Percentiles rank a stretch among this genome's conserved stretches.
These are phyloP conservation scores for Saccharomyces hybrid DNA, from an alignment of 1,139 yeast genomes.

Conservation along the genomic window DNA sequence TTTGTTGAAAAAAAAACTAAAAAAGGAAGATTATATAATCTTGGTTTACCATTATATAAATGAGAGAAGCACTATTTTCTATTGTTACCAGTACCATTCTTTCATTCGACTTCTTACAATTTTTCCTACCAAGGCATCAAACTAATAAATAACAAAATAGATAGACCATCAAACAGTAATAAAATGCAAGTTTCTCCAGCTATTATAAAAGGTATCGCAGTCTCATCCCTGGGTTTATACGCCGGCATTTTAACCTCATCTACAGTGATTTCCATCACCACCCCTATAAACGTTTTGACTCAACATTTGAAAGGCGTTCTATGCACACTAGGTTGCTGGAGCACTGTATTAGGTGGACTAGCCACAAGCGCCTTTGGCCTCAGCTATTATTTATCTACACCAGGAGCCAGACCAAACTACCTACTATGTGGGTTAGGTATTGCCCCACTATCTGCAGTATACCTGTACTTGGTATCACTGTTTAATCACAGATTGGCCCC, in stretches of 20 bases:
- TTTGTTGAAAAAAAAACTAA: neutral
- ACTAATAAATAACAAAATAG: too few relatives aligned
- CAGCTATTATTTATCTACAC: slow-evolving; percentile 29
- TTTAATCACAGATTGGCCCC: slow-evolving; percentile 5
- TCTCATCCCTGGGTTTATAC: slow-evolving; percentile 86
- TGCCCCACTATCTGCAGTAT: slow-evolving; percentile 14
- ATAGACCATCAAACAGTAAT: too few relatives aligned
- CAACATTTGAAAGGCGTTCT: slow-evolving; percentile 22
- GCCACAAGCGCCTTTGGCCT: slow-evolving; percentile 29
- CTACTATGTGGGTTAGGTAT: slow-evolving; percentile 12
- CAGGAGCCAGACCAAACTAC: slow-evolving; percentile 24
- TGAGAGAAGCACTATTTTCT: neutral
- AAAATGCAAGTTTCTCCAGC: slow-evolving; percentile 6
- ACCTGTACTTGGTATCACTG: slow-evolving; percentile 8
- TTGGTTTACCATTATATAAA: neutral
- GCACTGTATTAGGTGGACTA: slow-evolving; percentile 24
- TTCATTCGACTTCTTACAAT: too few relatives aligned
- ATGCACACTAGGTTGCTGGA: slow-evolving; percentile 18
- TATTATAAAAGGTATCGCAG: slow-evolving; percentile 47
- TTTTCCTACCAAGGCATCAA: neutral
- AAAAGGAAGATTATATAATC: neutral
- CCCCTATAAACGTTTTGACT: slow-evolving; percentile 24
- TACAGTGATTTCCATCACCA: slow-evolving; percentile 41
- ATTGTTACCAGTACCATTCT: neutral
- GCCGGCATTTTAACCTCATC: slow-evolving; percentile 90